A percentile compares a stretch with the other conserved stretches of the same genome.
These are phyloP conservation scores for Salix exigua DNA, from an alignment of 345 rosid genomes.

Conservation along the genomic window DNA sequence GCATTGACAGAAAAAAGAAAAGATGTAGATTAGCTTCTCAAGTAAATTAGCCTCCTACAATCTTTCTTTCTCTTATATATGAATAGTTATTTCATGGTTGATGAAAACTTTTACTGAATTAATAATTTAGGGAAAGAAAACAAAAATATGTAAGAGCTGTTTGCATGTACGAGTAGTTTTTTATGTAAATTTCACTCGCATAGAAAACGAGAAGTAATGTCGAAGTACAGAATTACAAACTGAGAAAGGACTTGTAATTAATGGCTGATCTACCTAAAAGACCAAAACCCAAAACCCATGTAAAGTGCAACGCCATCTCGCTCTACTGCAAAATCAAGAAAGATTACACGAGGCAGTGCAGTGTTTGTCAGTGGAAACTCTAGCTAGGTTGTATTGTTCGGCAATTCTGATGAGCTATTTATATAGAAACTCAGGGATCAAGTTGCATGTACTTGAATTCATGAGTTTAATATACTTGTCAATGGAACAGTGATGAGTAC, in stretches of 20 bases:
- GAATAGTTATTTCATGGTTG: not conserved
- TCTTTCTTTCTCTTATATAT: too few relatives aligned
- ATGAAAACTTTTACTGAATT: not conserved
- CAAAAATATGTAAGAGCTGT: not conserved
- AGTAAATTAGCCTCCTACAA: not conserved
- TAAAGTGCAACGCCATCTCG: conserved; percentile 16
- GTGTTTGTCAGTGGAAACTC: not conserved
- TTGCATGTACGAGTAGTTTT: not conserved
- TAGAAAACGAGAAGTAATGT: not conserved
- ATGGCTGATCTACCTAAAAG: conserved; percentile 20
- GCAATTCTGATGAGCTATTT: conserved; percentile 16
- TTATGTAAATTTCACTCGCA: not conserved
- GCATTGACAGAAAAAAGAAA: not conserved
- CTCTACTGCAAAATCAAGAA: not conserved
- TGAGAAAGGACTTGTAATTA: not conserved
- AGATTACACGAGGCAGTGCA: not conserved
- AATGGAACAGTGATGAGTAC: conserved; percentile 15
- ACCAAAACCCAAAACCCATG: conserved; percentile 19
- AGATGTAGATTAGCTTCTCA: not conserved
- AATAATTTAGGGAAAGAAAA: not conserved
- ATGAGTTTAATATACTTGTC: too few relatives aligned
- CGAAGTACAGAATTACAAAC: not conserved
- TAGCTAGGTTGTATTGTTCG: not conserved
- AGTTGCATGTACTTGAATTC: conserved; percentile 32
- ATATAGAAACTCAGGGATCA: conserved; percentile 35